phyloP scores from a whole-genome alignment of 108 stramenopile species.

The Chaetoceros muelleri region DNA sequence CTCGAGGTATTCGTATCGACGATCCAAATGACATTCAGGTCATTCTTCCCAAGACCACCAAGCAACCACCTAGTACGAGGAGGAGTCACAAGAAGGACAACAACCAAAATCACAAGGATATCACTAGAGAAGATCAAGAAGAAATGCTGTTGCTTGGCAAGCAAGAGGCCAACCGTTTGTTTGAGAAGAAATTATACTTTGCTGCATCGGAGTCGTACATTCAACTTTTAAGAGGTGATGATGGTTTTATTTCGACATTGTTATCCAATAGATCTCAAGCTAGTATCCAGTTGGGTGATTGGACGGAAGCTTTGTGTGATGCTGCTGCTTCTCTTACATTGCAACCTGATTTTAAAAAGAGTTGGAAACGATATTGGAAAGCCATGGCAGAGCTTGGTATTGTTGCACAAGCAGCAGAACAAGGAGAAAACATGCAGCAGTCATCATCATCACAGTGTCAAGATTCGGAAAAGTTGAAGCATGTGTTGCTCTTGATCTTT shows the following conservation, averaged over 20 bases:
- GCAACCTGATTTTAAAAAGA: conserved; percentile 12
- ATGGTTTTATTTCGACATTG: conserved; percentile 6
- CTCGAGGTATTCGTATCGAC: conserved; percentile 17
- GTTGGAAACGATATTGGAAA: conserved; percentile 13
- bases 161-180: conserved; percentile 4
- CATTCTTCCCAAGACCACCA: background rate
- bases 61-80: background rate
- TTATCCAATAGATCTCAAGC: conserved; percentile 17
- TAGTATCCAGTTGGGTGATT: conserved; percentile 9
- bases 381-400: conserved; percentile 3
- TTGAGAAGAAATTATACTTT: conserved; percentile 8
- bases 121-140: background rate
- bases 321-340: conserved; percentile 17
- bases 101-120: too few species aligned
- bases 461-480: conserved; percentile 1
- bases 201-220: too few species aligned
- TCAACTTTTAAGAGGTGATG: conserved; percentile 6
- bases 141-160: conserved; percentile 1
- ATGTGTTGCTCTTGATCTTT: background rate
- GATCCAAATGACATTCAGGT: conserved; percentile 18
- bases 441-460: background rate
- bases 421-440: background rate
- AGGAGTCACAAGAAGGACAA: too few species aligned
- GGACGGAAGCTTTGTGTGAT: conserved; percentile 11
- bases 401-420: conserved; percentile 8